Base-by-base conservation (phyloP, 345 rosid genomes). In the Citrus maxima region DNA sequence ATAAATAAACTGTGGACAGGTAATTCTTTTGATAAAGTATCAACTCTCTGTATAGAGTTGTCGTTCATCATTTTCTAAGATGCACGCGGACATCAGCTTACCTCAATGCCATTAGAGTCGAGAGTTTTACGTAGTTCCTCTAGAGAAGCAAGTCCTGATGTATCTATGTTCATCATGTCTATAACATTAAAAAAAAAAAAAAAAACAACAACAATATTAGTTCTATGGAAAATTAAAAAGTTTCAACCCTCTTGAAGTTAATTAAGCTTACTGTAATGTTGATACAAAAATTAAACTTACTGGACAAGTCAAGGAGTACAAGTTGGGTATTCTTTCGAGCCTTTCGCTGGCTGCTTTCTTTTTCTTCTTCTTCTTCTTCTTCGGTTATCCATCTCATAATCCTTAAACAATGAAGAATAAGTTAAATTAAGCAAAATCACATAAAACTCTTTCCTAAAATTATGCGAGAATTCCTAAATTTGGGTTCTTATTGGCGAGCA, bases 221-320 rank as follows among this genome's bases (percentile, higher is more conserved):
- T 7, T 34, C 24, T 18, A 54, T 19, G 2, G 32, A 4, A 62
- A 21, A 22, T 67, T 67, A 19, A 4, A 46, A 63, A 63, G 30
- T 63, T 16, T 10, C n/a, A 28, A 63, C 13, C 19, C 67, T 14
- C 67, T 34, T 65, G 24, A 18, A 34, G 35, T 51, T 27, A 63
- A 49, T 16, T 27, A 72, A 49, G 24, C 10, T 56, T 30, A 25
- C 12, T 24, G 27, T 28, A 63, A 3, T 51, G 25, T 3, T 65
- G 32, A 6, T 13, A 46, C 28, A 4, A 40, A 37, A 19, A 80
- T 67, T 7, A 40, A 40, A 68, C 72, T 87, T 90, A 95, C 98
- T 93, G 74, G 97, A 90, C 90, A 95, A 86, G 86, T 95, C 98
- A 70, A 95, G 91, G 71, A 93, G 82, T 37, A 93, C 95, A 46